Percentiles rank a stretch among this genome's conserved stretches.
These are phyloP conservation scores for Suhomyces kunorum DNA, from an alignment of 1,139 yeast genomes.

Conservation along the genomic window DNA sequence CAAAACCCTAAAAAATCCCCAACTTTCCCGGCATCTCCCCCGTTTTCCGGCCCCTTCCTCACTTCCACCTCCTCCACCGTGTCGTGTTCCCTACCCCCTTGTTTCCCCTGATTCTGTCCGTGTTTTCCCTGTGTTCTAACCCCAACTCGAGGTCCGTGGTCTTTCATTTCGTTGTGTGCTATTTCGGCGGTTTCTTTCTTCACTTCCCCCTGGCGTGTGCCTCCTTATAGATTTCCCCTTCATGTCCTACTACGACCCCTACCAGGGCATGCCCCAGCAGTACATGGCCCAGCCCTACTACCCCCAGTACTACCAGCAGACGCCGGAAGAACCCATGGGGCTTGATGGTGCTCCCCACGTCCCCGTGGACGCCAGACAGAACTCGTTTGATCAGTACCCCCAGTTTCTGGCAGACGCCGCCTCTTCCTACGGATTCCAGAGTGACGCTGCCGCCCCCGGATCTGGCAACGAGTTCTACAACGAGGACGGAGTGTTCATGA, in stretches of 20 bases:
- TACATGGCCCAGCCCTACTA: slow-evolving; percentile 38
- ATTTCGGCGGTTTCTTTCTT: slow-evolving; percentile 12
- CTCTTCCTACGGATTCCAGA: slow-evolving; percentile 12
- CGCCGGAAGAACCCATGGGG: slow-evolving; percentile 14
- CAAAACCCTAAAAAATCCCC: too few relatives aligned
- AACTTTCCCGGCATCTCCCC: neutral
- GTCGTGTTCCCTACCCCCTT: slow-evolving; percentile 3
- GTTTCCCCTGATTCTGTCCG: too few relatives aligned
- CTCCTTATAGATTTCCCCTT: slow-evolving; percentile 8
- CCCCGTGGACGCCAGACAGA: slow-evolving; percentile 18
- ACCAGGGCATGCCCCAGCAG: slow-evolving; percentile 45
- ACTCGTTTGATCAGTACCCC: slow-evolving; percentile 19
- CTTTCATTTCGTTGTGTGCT: slow-evolving; percentile 13
- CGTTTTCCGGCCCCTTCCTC: neutral
- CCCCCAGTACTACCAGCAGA: slow-evolving; percentile 34
- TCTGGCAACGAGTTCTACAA: slow-evolving; percentile 27
- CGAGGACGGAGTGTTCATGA: slow-evolving; percentile 26
- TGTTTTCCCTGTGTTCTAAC: slow-evolving; percentile 2
- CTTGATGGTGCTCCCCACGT: slow-evolving; percentile 15
- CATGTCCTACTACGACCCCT: slow-evolving; percentile 51
- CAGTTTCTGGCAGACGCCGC: too few relatives aligned
- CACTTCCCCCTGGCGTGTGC: slow-evolving; percentile 10
- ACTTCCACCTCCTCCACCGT: slow-evolving; percentile 6
- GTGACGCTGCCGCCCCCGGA: slow-evolving; percentile 19
- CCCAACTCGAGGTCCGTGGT: slow-evolving; percentile 5